Conservation (phyloP, 1,139 yeast genomes). For the Pichia inconspicua region DNA sequence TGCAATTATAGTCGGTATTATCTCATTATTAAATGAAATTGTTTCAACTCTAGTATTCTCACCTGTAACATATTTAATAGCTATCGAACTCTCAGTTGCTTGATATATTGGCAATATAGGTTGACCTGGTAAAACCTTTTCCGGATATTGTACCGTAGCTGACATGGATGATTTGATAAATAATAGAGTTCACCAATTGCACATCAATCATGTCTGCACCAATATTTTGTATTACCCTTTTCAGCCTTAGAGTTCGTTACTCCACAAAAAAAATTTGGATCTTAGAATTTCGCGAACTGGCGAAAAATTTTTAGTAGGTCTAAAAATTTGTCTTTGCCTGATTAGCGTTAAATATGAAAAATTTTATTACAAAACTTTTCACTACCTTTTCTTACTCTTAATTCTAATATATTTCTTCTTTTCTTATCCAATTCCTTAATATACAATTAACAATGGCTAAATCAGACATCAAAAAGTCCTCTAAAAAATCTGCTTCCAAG, state of each 20-base stretch:
- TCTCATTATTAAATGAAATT: conserved; percentile 15
- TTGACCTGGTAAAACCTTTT: conserved; percentile 71
- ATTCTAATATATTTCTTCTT: background rate
- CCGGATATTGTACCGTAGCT: conserved; percentile 15
- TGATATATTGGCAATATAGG: conserved; percentile 37
- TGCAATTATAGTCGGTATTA: conserved; percentile 47
- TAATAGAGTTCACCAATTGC: too few species aligned
- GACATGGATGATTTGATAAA: conserved; percentile 12
- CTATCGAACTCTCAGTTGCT: conserved; percentile 13
- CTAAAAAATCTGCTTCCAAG: conserved; percentile 27
- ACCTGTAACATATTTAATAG: conserved; percentile 39
- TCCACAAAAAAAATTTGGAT: too few species aligned
- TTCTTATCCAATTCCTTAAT: background rate
- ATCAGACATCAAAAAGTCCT: conserved; percentile 22
- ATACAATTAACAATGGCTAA: conserved; percentile 23
- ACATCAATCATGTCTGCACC: too few species aligned
- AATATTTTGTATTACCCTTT: too few species aligned
- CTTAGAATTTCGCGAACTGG: background rate
- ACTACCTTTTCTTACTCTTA: background rate
- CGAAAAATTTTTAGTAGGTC: background rate
- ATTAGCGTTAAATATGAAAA: background rate
- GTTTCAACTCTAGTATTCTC: conserved; percentile 33
- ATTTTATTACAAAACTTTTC: background rate
- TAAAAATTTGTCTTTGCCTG: background rate
- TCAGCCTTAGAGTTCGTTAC: background rate